phyloP scores from a whole-genome alignment of 2,329 filamentous ascomycete genomes.

The Monilinia vaccinii-corymbosi region DNA sequence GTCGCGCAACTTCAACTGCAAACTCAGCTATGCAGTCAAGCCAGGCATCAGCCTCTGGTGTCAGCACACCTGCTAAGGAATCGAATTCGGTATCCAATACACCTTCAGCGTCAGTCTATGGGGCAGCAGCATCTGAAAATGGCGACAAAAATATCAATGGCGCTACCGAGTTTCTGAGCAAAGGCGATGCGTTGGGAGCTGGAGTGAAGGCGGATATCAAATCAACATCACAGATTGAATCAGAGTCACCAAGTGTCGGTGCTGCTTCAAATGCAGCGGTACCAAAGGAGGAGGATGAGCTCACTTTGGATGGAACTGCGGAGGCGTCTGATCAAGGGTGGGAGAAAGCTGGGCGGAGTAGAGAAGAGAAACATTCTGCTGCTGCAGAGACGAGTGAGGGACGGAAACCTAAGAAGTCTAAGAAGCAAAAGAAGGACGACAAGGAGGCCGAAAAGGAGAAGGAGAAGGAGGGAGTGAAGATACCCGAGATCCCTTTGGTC shows the following conservation, averaged over 20 bases:
- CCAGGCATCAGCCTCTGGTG: slow-evolving; percentile 24
- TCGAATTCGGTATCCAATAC: slow-evolving; percentile 22
- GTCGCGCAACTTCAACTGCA: slow-evolving; percentile 37
- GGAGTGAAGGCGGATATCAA: slow-evolving; percentile 18
- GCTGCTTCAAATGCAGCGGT: slow-evolving; percentile 41
- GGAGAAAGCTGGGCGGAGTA: slow-evolving; percentile 54
- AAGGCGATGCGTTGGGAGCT: slow-evolving; percentile 16
- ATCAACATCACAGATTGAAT: slow-evolving; percentile 21
- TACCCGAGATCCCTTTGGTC: slow-evolving; percentile 46
- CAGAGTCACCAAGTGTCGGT: slow-evolving; percentile 45
- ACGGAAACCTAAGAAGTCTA: slow-evolving; percentile 25
- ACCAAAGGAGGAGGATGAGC: slow-evolving; percentile 45
- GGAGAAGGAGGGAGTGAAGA: slow-evolving; percentile 49
- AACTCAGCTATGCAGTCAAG: slow-evolving; percentile 23
- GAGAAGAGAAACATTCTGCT: slow-evolving; percentile 50
- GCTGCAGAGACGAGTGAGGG: slow-evolving; percentile 30
- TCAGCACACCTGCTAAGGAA: slow-evolving; percentile 28
- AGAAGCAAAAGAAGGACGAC: slow-evolving; percentile 28
- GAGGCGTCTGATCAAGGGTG: slow-evolving; percentile 54
- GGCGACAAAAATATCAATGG: slow-evolving; percentile 23
- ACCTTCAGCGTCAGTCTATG: slow-evolving; percentile 19
- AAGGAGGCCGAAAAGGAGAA: slow-evolving; percentile 46
- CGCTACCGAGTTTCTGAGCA: slow-evolving; percentile 16
- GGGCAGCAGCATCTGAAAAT: slow-evolving; percentile 19
- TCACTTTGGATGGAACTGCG: slow-evolving; percentile 51